A percentile compares a stretch with the other conserved stretches of the same genome.
Conservation (phyloP, 495 filamentous ascomycete species). For the Tuber indicum region DNA sequence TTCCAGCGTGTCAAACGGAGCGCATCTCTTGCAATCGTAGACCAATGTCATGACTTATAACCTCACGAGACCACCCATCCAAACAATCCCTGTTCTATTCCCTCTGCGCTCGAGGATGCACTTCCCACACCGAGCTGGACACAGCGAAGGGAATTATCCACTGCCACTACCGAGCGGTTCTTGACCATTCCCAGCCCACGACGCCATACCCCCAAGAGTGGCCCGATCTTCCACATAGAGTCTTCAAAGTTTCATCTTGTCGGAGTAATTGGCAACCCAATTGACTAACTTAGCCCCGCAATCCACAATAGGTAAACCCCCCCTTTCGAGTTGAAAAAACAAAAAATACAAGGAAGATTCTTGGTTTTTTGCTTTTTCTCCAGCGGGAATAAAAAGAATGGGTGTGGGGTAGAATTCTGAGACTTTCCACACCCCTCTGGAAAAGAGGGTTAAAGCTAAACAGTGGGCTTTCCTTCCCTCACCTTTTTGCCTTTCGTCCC, state of each 20-base stretch:
- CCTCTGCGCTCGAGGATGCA: not conserved
- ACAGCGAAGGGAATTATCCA: not conserved
- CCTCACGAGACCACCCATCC: constrained; percentile 1
- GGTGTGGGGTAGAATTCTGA: not conserved
- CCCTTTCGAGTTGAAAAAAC: not conserved
- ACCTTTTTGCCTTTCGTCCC: not conserved
- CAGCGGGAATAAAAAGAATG: not conserved
- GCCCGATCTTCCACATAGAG: not conserved
- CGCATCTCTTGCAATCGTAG: not conserved
- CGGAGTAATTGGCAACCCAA: not conserved
- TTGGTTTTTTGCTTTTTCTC: not conserved
- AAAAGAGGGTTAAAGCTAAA: not conserved
- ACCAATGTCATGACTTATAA: not conserved
- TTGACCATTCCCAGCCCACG: not conserved
- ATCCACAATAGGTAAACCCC: not conserved
- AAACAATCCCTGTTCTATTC: not conserved
- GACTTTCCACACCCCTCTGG: not conserved
- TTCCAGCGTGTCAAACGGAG: not conserved
- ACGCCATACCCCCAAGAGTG: not conserved
- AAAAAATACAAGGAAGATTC: not conserved
- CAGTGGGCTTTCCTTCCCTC: not conserved
- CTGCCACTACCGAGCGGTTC: not conserved
- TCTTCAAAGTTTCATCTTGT: not conserved
- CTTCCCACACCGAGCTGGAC: not conserved
- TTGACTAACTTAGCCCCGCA: not conserved